These are phyloP conservation scores for Saccharomycodes ludwigii DNA, from an alignment of 805 yeast genomes.

Conservation along the genomic window DNA sequence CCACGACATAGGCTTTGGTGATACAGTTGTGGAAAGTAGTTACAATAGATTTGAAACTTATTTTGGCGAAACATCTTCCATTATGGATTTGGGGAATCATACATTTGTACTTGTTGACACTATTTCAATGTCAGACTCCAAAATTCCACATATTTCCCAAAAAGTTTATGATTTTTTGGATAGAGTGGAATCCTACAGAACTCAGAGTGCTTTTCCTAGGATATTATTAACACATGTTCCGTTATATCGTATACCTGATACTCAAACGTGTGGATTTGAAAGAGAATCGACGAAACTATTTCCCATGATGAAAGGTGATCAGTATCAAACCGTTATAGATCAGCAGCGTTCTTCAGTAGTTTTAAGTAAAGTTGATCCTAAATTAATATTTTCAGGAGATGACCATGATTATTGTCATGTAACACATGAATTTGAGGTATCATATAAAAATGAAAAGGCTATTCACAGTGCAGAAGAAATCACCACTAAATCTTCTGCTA, in stretches of 20 bases:
- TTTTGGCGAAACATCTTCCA: slow-evolving; percentile 60
- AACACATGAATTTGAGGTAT: slow-evolving; percentile 30
- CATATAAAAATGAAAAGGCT: slow-evolving; percentile 15
- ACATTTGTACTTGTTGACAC: slow-evolving; percentile 70
- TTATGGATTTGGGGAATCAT: slow-evolving; percentile 49
- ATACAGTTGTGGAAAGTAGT: slow-evolving; percentile 45
- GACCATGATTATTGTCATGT: slow-evolving; percentile 94
- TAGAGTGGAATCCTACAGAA: slow-evolving; percentile 16
- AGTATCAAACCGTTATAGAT: slow-evolving; percentile 83
- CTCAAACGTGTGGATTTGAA: slow-evolving; percentile 58
- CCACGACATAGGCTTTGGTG: slow-evolving; percentile 93
- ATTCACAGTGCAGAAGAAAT: slow-evolving; percentile 45
- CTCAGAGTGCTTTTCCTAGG: slow-evolving; percentile 35
- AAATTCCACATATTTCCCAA: slow-evolving; percentile 30
- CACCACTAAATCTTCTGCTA: slow-evolving; percentile 79
- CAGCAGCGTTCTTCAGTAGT: slow-evolving; percentile 45
- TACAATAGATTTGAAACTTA: slow-evolving; percentile 50
- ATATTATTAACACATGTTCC: slow-evolving; percentile 84
- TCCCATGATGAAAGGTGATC: slow-evolving; percentile 64
- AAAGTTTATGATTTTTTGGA: slow-evolving; percentile 44
- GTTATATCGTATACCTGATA: slow-evolving; percentile 51
- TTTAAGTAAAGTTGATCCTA: slow-evolving; percentile 49
- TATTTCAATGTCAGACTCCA: slow-evolving; percentile 60
- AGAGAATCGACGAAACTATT: slow-evolving; percentile 60
- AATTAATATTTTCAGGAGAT: slow-evolving; percentile 75